Base-by-base conservation (phyloP, 495 filamentous ascomycete genomes). In the Hyaloscypha variabilis region DNA sequence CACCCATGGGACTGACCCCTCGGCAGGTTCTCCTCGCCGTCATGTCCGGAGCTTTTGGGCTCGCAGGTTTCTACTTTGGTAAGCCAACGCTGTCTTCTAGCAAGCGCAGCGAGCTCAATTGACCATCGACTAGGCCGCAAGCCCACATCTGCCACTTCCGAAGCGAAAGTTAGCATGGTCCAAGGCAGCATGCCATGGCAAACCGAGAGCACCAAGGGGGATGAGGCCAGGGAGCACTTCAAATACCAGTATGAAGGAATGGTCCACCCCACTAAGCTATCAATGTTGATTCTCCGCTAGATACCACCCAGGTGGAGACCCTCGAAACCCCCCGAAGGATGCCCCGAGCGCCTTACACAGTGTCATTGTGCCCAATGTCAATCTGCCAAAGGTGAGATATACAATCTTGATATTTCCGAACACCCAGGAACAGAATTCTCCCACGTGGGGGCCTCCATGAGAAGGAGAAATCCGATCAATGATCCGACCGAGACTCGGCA, bases 321-420 rank as follows among this genome's bases (percentile, higher is more conserved):
- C 83, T 74, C 89, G 75, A 71, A 86, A 88, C 69, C 80, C 87
- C 60, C 88, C 90, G 70, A 92, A 90, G 77, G 91, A 96, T 74
- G 95, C 96, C 60, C 95, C 95, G 63, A 95, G 91, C 74, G 95
- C 95, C 66, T 81, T 99, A 78, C 93, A 99, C 83, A 90, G 88
- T 62, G 93, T 97, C 69, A 87, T 98, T 76, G 81, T 99, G 34
- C 95, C 95, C 67, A 88, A 96, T 73, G 93, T 98, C 71, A 94
- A 88, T 73, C 79, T 98, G 60, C 94, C 96, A 70, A 96, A 90
- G 90, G 93, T 96, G 86, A 54, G 71, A 31, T 34, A 59, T 8
- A 30, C 8, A 10, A 63, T 21, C 28, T 50, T 46, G 17, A 4
- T 46, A 46, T 8, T 17, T 4, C 30, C 34, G 51, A 23, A 24